These are phyloP conservation scores for Pleurotus tuoliensis DNA, from an alignment of 768 basidiomycete genomes.

Conservation along the genomic window DNA sequence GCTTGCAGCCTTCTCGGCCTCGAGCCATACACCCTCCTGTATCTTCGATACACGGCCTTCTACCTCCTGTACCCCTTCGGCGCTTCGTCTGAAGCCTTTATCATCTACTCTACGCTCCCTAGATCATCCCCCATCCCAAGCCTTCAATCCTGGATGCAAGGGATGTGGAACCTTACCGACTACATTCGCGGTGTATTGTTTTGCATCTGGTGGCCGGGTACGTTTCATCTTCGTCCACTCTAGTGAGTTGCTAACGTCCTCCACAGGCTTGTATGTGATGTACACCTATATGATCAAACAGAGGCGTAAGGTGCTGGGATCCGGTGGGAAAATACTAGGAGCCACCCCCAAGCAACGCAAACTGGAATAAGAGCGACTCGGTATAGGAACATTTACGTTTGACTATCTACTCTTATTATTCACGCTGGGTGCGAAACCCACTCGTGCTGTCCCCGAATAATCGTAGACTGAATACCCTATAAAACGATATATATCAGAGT, in stretches of 20 bases:
- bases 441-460: slow-evolving; percentile 46
- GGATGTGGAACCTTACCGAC: slow-evolving; percentile 54
- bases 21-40: slow-evolving; percentile 51
- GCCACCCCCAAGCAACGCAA: slow-evolving; percentile 9
- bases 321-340: slow-evolving; percentile 13
- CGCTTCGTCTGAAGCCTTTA: slow-evolving; percentile 84
- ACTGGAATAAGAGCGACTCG: not conserved
- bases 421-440: slow-evolving; percentile 57
- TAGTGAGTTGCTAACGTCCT: not conserved
- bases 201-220: slow-evolving; percentile 87
- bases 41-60: slow-evolving; percentile 89
- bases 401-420: slow-evolving; percentile 30
- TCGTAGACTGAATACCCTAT: slow-evolving; percentile 62
- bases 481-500: not conserved
- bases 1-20: slow-evolving; percentile 57
- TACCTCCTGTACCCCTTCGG: slow-evolving; percentile 93
- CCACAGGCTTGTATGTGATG: slow-evolving; percentile 45
- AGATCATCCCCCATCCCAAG: slow-evolving; percentile 36
- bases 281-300: slow-evolving; percentile 54
- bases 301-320: slow-evolving; percentile 41
- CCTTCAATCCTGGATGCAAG: slow-evolving; percentile 36
- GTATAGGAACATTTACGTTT: not conserved
- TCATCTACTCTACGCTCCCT: slow-evolving; percentile 77
- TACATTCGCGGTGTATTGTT: slow-evolving; percentile 60
- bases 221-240: slow-evolving; percentile 7